A percentile compares a stretch with the other conserved stretches of the same genome.
Conservation (phyloP, 2,329 filamentous ascomycete genomes). For the Cordyceps fumosorosea region DNA sequence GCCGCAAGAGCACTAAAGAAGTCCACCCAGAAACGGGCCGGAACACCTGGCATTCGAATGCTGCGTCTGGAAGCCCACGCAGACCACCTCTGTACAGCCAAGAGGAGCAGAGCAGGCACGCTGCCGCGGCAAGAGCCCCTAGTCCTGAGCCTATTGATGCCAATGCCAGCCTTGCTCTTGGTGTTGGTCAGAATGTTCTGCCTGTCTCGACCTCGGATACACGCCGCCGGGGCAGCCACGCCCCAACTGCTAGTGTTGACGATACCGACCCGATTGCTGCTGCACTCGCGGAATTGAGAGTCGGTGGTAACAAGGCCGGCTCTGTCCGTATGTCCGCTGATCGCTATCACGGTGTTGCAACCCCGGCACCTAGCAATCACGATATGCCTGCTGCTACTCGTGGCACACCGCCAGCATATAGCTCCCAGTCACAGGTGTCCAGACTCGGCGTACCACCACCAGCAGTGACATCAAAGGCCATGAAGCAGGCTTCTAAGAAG, state of each 20-base stretch:
- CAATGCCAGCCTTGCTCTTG: conserved; percentile 84
- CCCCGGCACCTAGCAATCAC: conserved; percentile 56
- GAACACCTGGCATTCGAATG: conserved; percentile 52
- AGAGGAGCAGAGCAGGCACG: conserved; percentile 22
- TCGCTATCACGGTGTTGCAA: conserved; percentile 86
- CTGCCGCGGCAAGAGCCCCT: conserved; percentile 33
- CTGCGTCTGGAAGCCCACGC: conserved; percentile 25
- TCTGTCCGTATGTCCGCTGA: conserved; percentile 87
- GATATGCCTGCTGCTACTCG: conserved; percentile 51
- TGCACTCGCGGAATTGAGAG: conserved; percentile 88
- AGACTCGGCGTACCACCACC: conserved; percentile 83
- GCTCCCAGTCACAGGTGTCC: conserved; percentile 57
- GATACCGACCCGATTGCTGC: conserved; percentile 83
- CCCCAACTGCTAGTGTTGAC: conserved; percentile 39
- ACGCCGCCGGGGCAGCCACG: conserved; percentile 28
- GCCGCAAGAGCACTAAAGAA: conserved; percentile 83
- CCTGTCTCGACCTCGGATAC: conserved; percentile 76
- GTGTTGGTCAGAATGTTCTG: conserved; percentile 94
- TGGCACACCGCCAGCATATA: conserved; percentile 82
- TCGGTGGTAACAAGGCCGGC: conserved; percentile 68
- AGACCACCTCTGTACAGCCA: conserved; percentile 34
- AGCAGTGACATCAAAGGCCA: conserved; percentile 85
- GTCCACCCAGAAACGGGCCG: conserved; percentile 39
- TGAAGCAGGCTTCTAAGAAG: conserved; percentile 91
- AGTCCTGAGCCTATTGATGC: conserved; percentile 88